Conservation (phyloP, 768 basidiomycete genomes). For the Rhizopogon salebrosus region DNA sequence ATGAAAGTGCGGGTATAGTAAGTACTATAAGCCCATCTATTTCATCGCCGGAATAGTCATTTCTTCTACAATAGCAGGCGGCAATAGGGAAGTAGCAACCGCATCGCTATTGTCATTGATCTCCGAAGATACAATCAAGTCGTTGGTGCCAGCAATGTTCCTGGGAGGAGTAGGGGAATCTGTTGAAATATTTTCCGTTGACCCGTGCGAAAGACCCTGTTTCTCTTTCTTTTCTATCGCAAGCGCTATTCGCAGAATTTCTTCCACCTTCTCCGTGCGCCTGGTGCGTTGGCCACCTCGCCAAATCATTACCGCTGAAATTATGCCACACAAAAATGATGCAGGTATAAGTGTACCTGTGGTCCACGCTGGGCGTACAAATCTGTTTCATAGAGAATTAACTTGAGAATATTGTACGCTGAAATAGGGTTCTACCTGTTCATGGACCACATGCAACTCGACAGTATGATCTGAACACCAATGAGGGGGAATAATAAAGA, state of each 20-base stretch:
- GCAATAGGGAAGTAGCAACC: too few relatives aligned
- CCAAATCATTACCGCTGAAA: slow-evolving; percentile 70
- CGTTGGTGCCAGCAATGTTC: too few relatives aligned
- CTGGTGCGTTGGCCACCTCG: slow-evolving; percentile 66
- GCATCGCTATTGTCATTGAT: not conserved
- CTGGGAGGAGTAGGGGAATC: not conserved
- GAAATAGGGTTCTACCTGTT: slow-evolving; percentile 41
- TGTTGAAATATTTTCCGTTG: not conserved
- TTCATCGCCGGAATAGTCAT: not conserved
- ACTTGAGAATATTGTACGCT: not conserved
- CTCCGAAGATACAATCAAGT: not conserved
- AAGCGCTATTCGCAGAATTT: slow-evolving; percentile 46
- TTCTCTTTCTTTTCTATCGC: slow-evolving; percentile 22
- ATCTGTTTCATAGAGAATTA: slow-evolving; percentile 26
- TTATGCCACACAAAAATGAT: slow-evolving; percentile 74
- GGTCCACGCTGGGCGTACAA: slow-evolving; percentile 64
- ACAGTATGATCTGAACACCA: slow-evolving; percentile 47
- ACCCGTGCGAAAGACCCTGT: not conserved
- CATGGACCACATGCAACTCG: slow-evolving; percentile 78
- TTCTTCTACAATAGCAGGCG: not conserved
- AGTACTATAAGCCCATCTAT: not conserved
- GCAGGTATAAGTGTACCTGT: slow-evolving; percentile 66
- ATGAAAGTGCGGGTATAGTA: not conserved
- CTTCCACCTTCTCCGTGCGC: slow-evolving; percentile 58
- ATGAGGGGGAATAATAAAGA: not conserved